Evolutionary conservation across 2,329 filamentous ascomycete genomes (phyloP).

Genomic region (Trichoderma breve): DNA sequence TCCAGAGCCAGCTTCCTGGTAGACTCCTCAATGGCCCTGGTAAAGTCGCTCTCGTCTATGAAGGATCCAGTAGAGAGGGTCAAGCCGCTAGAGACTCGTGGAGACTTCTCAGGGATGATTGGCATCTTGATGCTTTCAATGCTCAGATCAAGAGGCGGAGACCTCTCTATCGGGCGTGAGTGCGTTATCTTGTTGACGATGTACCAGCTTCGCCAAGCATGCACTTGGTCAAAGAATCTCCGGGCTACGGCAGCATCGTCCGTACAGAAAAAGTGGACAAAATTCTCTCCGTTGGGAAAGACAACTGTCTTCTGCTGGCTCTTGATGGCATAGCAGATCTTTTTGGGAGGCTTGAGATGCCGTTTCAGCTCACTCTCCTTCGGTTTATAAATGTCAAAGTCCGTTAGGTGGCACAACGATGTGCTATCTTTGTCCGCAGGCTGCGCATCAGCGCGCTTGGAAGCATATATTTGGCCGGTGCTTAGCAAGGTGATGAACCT

Average conservation of each 20-base stretch:
- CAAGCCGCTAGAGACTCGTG: conserved; percentile 1
- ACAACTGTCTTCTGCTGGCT: conserved; percentile 85
- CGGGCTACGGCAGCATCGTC: conserved; percentile 66
- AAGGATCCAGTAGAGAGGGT: conserved; percentile 18
- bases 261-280: conserved; percentile 87
- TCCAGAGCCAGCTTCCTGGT: conserved; percentile 20
- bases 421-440: conserved; percentile 62
- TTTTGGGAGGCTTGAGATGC: conserved; percentile 78
- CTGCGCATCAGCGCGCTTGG: conserved; percentile 66
- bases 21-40: conserved; percentile 21
- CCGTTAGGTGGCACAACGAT: conserved; percentile 79
- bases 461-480: conserved; percentile 68
- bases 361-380: conserved; percentile 66
- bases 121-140: conserved; percentile 3
- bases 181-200: conserved; percentile 67
- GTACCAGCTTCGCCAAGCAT: conserved; percentile 90
- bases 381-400: conserved; percentile 87
- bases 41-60: conserved; percentile 20
- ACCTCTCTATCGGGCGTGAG: conserved; percentile 41
- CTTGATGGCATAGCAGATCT: conserved; percentile 82
- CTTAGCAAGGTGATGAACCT: conserved; percentile 70
- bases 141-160: conserved; percentile 21
- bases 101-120: not conserved
- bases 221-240: conserved; percentile 69
- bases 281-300: conserved; percentile 79